Conservation (phyloP, 208 protist species). For the Acanthamoeba lenticulata region DNA sequence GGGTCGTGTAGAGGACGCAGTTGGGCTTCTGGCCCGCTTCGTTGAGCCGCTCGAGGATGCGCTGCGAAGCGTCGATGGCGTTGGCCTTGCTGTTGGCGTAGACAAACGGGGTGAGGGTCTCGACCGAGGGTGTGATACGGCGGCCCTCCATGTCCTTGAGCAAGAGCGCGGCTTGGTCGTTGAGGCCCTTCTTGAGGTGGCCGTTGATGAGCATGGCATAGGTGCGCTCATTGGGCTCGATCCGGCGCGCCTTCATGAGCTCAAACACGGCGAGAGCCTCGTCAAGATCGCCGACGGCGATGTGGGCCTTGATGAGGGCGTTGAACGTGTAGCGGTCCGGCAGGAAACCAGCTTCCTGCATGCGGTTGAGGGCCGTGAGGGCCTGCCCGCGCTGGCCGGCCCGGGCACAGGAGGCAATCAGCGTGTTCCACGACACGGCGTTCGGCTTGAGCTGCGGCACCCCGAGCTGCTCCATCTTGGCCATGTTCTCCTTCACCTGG, state of each 20-base stretch:
- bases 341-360: background rate
- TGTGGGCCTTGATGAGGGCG: constrained; percentile 1
- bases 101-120: background rate
- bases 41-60: background rate
- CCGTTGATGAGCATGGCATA: background rate
- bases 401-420: background rate
- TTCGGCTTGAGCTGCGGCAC: background rate
- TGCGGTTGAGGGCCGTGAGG: background rate
- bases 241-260: background rate
- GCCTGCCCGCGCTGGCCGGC: background rate
- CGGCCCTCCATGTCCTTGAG: background rate
- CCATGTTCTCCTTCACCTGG: background rate
- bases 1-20: background rate
- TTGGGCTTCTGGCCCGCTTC: background rate
- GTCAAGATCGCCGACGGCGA: background rate
- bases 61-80: background rate
- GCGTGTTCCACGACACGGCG: background rate
- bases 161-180: background rate
- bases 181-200: background rate
- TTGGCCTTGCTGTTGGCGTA: constrained; percentile 42
- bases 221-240: background rate
- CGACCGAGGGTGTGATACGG: background rate
- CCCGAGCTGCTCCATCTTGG: background rate
- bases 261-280: background rate
- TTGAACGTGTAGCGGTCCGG: background rate